Conservation (phyloP, 2,329 filamentous ascomycete species). For the Aspergillus piperis region DNA sequence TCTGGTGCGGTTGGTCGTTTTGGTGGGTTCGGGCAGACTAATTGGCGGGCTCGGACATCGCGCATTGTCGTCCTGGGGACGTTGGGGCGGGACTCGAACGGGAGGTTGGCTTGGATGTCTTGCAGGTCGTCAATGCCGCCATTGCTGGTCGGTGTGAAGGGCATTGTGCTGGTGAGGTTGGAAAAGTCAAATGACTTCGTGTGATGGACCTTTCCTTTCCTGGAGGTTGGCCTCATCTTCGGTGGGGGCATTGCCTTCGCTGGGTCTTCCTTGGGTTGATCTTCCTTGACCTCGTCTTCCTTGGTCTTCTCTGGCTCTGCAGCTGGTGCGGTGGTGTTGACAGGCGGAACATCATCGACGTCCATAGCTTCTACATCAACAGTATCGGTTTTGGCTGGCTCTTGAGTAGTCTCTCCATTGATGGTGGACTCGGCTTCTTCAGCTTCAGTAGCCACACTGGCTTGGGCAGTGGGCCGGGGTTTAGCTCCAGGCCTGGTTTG, state of each 20-base stretch:
- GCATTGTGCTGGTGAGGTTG: slow-evolving; percentile 52
- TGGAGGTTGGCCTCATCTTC: slow-evolving; percentile 12
- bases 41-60: slow-evolving; percentile 37
- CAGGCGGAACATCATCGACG: slow-evolving; percentile 43
- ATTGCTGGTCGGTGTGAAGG: slow-evolving; percentile 50
- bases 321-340: slow-evolving; percentile 11
- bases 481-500: slow-evolving; percentile 30
- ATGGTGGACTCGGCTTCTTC: slow-evolving; percentile 40
- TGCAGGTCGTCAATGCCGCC: slow-evolving; percentile 55
- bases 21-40: slow-evolving; percentile 56
- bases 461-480: slow-evolving; percentile 31
- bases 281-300: background rate
- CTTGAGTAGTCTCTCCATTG: slow-evolving; percentile 22
- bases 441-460: slow-evolving; percentile 41
- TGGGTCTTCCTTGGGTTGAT: background rate
- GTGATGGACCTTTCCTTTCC: slow-evolving; percentile 9
- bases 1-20: slow-evolving; percentile 47
- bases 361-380: slow-evolving; percentile 48
- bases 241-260: slow-evolving; percentile 17
- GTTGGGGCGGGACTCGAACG: slow-evolving; percentile 59
- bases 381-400: slow-evolving; percentile 18
- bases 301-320: slow-evolving; percentile 10
- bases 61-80: slow-evolving; percentile 44
- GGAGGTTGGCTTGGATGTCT: slow-evolving; percentile 56
- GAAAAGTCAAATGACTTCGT: slow-evolving; percentile 48